Evolutionary conservation across 495 filamentous ascomycete genomes (phyloP), one percentile per base, ranked within the genome.

Genomic region (Coniosporium apollinis): DNA sequence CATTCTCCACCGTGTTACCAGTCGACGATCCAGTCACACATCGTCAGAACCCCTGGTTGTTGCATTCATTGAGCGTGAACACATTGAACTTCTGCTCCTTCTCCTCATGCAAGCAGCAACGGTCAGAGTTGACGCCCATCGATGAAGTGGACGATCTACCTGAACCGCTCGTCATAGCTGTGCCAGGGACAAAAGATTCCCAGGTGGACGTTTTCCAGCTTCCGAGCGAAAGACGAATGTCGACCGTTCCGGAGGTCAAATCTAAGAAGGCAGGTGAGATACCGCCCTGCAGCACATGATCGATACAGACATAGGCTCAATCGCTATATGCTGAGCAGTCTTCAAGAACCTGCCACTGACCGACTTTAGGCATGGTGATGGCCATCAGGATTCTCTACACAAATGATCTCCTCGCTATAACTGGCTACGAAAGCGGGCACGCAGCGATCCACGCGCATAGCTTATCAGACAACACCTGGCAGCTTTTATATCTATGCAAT

Each of bases 281-380:
- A n/a, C n/a, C n/a, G n/a, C n/a, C n/a, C n/a, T n/a, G n/a, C n/a
- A n/a, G n/a, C n/a, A n/a, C n/a, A n/a, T n/a, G n/a, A n/a, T n/a
- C n/a, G n/a, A n/a, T n/a, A n/a, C n/a, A n/a, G n/a, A n/a, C n/a
- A n/a, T n/a, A n/a, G n/a, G n/a, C n/a, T n/a, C n/a, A n/a, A n/a
- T n/a, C n/a, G n/a, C n/a, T n/a, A n/a, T n/a, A n/a, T n/a, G n/a
- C n/a, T n/a, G n/a, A n/a, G n/a, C n/a, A n/a, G n/a, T n/a, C n/a
- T n/a, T n/a, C n/a, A n/a, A n/a, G n/a, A n/a, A n/a, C n/a, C n/a
- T n/a, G n/a, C n/a, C n/a, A n/a, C n/a, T n/a, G n/a, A n/a, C n/a
- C n/a, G n/a, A n/a, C n/a, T n/a, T n/a, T n/a, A 61, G 67, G 89
- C 19, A 96, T 94, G 86, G 72, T 87, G 18, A 94, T 97, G 89